Percentiles rank a stretch among this genome's conserved stretches.
Conservation (phyloP, 2,329 filamentous ascomycete genomes). For the Trichoderma citrinoviride region DNA sequence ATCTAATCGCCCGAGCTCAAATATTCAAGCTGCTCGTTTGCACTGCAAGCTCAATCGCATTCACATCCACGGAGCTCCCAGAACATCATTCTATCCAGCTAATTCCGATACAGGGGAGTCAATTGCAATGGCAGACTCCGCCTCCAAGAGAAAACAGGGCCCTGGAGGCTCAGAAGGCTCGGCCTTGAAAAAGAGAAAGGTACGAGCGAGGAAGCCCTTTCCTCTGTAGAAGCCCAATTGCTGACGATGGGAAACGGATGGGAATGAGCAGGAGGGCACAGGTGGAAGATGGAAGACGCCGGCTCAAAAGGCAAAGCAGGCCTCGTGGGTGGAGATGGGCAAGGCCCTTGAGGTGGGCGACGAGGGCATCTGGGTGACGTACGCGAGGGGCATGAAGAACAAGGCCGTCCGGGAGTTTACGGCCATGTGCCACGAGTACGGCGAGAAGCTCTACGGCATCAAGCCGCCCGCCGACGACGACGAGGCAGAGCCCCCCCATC, state of each 20-base stretch:
- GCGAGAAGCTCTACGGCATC: conserved; percentile 58
- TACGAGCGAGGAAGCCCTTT: conserved; percentile 21
- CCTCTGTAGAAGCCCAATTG: background rate
- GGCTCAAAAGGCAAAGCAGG: conserved; percentile 52
- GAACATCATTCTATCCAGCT: background rate
- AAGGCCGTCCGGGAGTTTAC: conserved; percentile 67
- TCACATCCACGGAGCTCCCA: background rate
- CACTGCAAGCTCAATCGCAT: background rate
- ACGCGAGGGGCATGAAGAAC: conserved; percentile 66
- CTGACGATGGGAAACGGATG: background rate
- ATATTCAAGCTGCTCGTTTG: background rate
- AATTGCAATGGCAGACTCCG: conserved; percentile 33
- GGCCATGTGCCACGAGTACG: conserved; percentile 67
- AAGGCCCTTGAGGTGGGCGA: conserved; percentile 63
- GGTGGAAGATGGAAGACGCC: conserved; percentile 61
- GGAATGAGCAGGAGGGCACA: conserved; percentile 45
- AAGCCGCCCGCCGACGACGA: conserved; percentile 36
- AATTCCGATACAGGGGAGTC: background rate
- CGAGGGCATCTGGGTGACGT: conserved; percentile 75
- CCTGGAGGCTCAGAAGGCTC: conserved; percentile 30
- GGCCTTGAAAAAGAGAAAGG: conserved; percentile 43
- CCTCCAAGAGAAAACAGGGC: conserved; percentile 39
- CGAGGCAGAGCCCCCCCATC: conserved; percentile 7
- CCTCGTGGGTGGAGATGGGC: conserved; percentile 42
- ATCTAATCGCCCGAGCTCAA: conserved; percentile 1